Conservation (phyloP, 345 rosid genomes). For the Bruguiera sexangula region DNA sequence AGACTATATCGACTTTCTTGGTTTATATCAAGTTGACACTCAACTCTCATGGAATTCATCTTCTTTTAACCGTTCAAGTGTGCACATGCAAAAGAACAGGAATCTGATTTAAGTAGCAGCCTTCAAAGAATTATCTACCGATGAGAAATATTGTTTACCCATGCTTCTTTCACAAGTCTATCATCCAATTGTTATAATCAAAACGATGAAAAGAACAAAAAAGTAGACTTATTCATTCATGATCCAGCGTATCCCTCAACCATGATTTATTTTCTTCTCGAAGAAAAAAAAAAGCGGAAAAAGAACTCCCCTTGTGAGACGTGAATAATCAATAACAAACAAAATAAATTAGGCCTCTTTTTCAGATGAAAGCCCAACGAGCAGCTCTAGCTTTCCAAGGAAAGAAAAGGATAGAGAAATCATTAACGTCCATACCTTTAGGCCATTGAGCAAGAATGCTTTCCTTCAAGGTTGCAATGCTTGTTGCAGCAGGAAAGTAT, state of each 20-base stretch:
- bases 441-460: conserved; percentile 94
- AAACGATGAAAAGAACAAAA: neutral
- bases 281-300: too few relatives aligned
- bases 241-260: too few relatives aligned
- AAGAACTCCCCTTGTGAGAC: too few relatives aligned
- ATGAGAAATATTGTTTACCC: neutral
- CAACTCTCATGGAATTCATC: neutral
- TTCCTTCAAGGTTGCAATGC: conserved; percentile 85
- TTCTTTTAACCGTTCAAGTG: too few relatives aligned
- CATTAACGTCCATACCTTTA: conserved; percentile 46
- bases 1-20: too few relatives aligned
- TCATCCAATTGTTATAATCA: neutral
- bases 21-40: too few relatives aligned
- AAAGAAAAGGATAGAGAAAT: neutral
- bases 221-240: too few relatives aligned
- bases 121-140: neutral
- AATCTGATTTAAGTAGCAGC: neutral
- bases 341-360: too few relatives aligned
- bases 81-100: too few relatives aligned
- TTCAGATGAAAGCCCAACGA: too few relatives aligned
- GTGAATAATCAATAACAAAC: too few relatives aligned
- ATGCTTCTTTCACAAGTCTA: neutral
- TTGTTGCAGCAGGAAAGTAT: conserved; percentile 76
- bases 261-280: too few relatives aligned
- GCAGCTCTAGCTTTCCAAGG: neutral